Evolutionary conservation across 1,284 basidiomycete species (phyloP), one percentile per base, ranked within the genome.

Genomic region (Tylopilus sp.): DNA sequence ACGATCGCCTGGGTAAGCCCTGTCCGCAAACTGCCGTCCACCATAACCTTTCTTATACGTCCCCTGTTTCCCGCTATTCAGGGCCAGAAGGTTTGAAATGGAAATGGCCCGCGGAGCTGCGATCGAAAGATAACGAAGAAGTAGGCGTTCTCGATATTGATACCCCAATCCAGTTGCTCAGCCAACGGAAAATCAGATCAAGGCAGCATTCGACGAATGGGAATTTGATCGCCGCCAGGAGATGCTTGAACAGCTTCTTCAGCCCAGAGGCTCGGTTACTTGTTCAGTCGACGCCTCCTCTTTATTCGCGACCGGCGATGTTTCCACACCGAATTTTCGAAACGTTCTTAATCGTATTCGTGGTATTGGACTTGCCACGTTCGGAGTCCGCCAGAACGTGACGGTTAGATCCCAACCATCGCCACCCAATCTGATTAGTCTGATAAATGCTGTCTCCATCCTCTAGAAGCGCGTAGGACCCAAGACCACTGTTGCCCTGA

Each of bases 1-100:
- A 92, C 63, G 89, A 92, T 66, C 72, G 77, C 30, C 73, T 91
- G 66, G 89, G 89, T 74, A 61, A 48, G 69, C 19, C 30, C 41
- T n/a, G 21, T 39, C 40, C 48, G 41, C 51, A 43, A 30, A 44
- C 29, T 42, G 41, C 49, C 46, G 33, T 51, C 44, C 41, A 11
- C 23, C 23, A 25, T 21, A 8, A 31, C 21, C 25, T 3, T 25
- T 56, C 37, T 52, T 51, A 51, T 55, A 52, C 43, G 23, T 38
- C 30, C 11, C 49, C 52, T 52, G 41, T 54, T 19, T 30, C 35
- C 48, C 48, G 33, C 34, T 36, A 43, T 30, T 25, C 55, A 82
- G 81, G 81, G 16, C 67, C 78, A 54, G 72, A 78, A 49, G 86
- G 82, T 49, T 58, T 77, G n/a, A 56, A 66, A 44, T 51, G 71